Evolutionary conservation across 2,329 filamentous ascomycete genomes (phyloP).

Genomic region (Coniochaeta hoffmannii): DNA sequence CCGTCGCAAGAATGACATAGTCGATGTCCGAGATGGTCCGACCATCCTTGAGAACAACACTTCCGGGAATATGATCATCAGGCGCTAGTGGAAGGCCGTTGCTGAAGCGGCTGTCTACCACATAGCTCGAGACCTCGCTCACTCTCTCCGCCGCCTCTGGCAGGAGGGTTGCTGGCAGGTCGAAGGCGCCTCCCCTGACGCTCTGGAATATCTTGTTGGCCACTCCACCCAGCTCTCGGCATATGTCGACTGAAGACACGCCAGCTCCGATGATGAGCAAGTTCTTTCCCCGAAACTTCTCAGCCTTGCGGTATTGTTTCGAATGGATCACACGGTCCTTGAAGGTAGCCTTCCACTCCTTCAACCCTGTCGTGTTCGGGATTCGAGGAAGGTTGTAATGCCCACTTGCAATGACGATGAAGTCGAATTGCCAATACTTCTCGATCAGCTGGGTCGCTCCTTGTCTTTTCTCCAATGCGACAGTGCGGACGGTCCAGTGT

Average conservation of each 20-base stretch:
- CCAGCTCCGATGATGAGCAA: slow-evolving; percentile 47
- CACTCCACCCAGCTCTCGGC: slow-evolving; percentile 27
- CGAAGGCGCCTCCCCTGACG: slow-evolving; percentile 52
- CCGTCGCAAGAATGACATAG: slow-evolving; percentile 57
- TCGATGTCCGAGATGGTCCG: slow-evolving; percentile 47
- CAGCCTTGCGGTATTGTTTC: slow-evolving; percentile 62
- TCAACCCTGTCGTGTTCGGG: slow-evolving; percentile 51
- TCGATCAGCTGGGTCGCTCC: slow-evolving; percentile 19
- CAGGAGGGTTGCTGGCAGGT: slow-evolving; percentile 45
- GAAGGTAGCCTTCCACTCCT: slow-evolving; percentile 46
- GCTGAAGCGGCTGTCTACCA: slow-evolving; percentile 10
- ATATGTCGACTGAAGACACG: slow-evolving; percentile 34
- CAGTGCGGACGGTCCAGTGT: slow-evolving; percentile 45
- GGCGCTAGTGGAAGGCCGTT: slow-evolving; percentile 5
- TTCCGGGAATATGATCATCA: slow-evolving; percentile 36
- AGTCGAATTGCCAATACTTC: slow-evolving; percentile 44
- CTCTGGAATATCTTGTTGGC: slow-evolving; percentile 38
- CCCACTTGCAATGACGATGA: slow-evolving; percentile 57
- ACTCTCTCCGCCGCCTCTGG: slow-evolving; percentile 46
- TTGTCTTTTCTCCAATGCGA: slow-evolving; percentile 26
- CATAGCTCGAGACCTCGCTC: slow-evolving; percentile 39
- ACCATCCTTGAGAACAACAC: slow-evolving; percentile 45
- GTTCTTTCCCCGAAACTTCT: slow-evolving; percentile 27
- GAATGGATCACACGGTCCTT: slow-evolving; percentile 55
- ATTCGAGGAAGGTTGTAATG: slow-evolving; percentile 60